Evolutionary conservation across 192 early-diverging fungal species (phyloP).

Genomic region (Entrophospora sp.): DNA sequence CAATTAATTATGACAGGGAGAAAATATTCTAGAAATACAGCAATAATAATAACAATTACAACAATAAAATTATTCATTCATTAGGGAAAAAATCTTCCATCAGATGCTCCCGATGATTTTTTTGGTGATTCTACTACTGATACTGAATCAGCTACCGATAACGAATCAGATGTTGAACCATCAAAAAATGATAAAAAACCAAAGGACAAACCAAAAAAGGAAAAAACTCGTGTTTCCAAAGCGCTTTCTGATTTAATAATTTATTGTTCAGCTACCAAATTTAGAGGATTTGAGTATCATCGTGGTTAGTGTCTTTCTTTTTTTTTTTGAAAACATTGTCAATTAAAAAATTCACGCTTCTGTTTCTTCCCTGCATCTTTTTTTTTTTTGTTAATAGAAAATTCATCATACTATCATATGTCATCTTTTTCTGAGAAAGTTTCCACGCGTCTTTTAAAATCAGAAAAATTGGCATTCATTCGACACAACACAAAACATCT

Average conservation of each 20-base stretch:
- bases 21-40: too few relatives aligned
- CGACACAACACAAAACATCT: slow-evolving; percentile 51
- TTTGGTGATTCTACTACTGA: slow-evolving; percentile 15
- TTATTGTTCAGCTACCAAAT: slow-evolving; percentile 54
- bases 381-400: neutral
- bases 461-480: slow-evolving; percentile 42
- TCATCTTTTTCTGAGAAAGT: slow-evolving; percentile 68
- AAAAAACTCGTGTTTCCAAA: slow-evolving; percentile 38
- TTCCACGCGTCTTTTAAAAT: slow-evolving; percentile 42
- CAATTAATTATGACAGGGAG: too few relatives aligned
- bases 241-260: slow-evolving; percentile 49
- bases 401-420: slow-evolving; percentile 33
- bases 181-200: slow-evolving; percentile 21
- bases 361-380: too few relatives aligned
- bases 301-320: slow-evolving; percentile 38
- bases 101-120: neutral
- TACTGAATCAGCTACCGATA: slow-evolving; percentile 30
- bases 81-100: slow-evolving; percentile 16
- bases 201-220: slow-evolving; percentile 21
- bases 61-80: neutral
- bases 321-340: neutral
- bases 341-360: too few relatives aligned
- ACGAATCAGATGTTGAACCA: slow-evolving; percentile 32
- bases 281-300: slow-evolving; percentile 48
- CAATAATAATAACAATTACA: neutral